Evolutionary conservation across 805 yeast genomes (phyloP).

Genomic region (Clavispora carvajalis): DNA sequence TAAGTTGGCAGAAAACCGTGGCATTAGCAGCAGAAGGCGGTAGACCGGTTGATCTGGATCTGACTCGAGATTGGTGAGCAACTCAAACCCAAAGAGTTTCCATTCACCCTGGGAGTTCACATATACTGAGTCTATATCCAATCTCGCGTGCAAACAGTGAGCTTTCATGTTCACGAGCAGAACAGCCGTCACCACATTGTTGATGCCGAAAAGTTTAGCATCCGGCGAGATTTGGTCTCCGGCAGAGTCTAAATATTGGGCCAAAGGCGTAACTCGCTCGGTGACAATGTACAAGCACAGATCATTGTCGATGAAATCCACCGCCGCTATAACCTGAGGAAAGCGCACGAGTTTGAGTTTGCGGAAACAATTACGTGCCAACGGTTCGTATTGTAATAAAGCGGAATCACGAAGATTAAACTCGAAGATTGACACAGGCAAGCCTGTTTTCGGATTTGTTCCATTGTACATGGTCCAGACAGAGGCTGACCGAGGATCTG

Average conservation of each 20-base stretch:
- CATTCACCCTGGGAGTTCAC: constrained; percentile 71
- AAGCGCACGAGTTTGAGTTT: constrained; percentile 53
- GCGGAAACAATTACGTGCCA: constrained; percentile 34
- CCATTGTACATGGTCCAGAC: constrained; percentile 68
- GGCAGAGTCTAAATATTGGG: constrained; percentile 30
- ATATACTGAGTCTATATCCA: constrained; percentile 53
- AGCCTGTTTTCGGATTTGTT: constrained; percentile 44
- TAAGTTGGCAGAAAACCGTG: constrained; percentile 20
- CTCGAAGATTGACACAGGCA: constrained; percentile 60
- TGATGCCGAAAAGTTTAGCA: constrained; percentile 49
- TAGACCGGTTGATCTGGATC: constrained; percentile 44
- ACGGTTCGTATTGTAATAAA: constrained; percentile 18
- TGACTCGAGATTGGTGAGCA: constrained; percentile 44
- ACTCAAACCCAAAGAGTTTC: constrained; percentile 79
- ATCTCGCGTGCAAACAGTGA: constrained; percentile 57
- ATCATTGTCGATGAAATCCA: constrained; percentile 65
- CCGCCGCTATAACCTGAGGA: constrained; percentile 62
- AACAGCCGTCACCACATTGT: constrained; percentile 49
- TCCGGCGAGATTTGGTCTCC: constrained; percentile 24
- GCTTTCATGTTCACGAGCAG: constrained; percentile 55
- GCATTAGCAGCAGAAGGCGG: constrained; percentile 24
- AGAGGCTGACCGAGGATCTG: constrained; percentile 13
- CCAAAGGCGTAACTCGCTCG: constrained; percentile 58
- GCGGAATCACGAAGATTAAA: constrained; percentile 44
- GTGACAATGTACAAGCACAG: constrained; percentile 54